Evolutionary conservation across 345 rosid genomes (phyloP).

Genomic region (Brassica juncea): DNA sequence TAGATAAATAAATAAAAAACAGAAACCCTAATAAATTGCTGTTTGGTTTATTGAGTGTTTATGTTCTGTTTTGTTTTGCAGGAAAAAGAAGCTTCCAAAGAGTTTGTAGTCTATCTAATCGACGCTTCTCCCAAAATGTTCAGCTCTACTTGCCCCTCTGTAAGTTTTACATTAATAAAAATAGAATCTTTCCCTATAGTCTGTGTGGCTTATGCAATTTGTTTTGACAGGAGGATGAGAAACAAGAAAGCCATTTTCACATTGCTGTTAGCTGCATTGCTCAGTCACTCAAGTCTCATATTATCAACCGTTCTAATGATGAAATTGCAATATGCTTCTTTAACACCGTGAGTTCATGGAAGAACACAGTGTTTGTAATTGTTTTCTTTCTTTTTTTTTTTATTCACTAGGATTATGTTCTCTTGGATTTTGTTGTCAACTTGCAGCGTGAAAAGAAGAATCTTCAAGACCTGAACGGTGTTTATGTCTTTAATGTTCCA

Average conservation of each 20-base stretch:
- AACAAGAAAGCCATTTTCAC: constrained; percentile 73
- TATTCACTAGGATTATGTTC: constrained; percentile 3
- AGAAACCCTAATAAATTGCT: constrained; percentile 5
- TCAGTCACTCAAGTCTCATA: constrained; percentile 77
- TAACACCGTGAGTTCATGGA: constrained; percentile 66
- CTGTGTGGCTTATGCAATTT: neutral
- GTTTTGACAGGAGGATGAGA: constrained; percentile 56
- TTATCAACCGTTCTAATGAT: constrained; percentile 72
- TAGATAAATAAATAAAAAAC: neutral
- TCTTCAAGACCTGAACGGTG: constrained; percentile 76
- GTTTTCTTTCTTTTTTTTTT: neutral
- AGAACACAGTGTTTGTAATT: neutral
- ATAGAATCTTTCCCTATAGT: neutral
- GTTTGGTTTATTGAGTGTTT: constrained; percentile 3
- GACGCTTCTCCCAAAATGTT: constrained; percentile 96
- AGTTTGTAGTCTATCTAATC: constrained; percentile 69
- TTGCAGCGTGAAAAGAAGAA: constrained; percentile 92
- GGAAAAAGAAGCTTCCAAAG: constrained; percentile 70
- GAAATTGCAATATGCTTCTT: constrained; percentile 92
- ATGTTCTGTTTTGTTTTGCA: constrained; percentile 30
- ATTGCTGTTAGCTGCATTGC: constrained; percentile 67
- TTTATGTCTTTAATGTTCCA: constrained; percentile 73
- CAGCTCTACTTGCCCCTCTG: constrained; percentile 50
- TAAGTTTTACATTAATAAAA: constrained; percentile 36
- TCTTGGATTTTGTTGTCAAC: constrained; percentile 17